phyloP scores from a whole-genome alignment of 805 yeast species.

The Maudiozyma saulgeensis region DNA sequence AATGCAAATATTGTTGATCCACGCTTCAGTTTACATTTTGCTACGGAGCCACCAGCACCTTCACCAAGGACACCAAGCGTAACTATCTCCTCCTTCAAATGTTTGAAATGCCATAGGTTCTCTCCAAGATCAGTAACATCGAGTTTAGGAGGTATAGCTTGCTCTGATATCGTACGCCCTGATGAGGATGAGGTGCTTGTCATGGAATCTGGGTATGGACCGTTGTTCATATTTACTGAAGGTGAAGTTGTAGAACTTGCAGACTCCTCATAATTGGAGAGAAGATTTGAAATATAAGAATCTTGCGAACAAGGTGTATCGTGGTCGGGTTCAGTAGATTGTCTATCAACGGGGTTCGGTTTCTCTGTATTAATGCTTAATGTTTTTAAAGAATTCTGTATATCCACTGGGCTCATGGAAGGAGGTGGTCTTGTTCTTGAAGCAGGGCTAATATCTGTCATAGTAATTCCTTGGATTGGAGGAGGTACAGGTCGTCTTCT shows the following conservation, averaged over 20 bases:
- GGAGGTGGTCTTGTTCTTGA: slow-evolving; percentile 4
- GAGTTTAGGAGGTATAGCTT: not conserved
- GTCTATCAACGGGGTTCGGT: not conserved
- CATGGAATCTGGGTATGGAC: not conserved
- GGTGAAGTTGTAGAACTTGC: slow-evolving; percentile 10
- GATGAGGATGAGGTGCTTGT: not conserved
- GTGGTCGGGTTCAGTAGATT: no score
- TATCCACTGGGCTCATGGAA: slow-evolving; percentile 3
- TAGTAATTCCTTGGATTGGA: not conserved
- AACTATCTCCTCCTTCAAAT: slow-evolving; percentile 46
- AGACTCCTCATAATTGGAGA: slow-evolving; percentile 18
- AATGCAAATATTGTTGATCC: slow-evolving; percentile 72
- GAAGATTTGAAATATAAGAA: slow-evolving; percentile 18
- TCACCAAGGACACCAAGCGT: slow-evolving; percentile 76
- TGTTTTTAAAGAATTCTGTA: slow-evolving; percentile 4
- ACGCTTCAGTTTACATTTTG: slow-evolving; percentile 56
- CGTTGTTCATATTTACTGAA: not conserved
- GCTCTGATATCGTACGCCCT: slow-evolving; percentile 8
- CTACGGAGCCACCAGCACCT: slow-evolving; percentile 89
- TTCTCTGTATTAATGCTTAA: not conserved
- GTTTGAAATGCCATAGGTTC: slow-evolving; percentile 59
- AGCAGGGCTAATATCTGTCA: not conserved
- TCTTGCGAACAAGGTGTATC: slow-evolving; percentile 11
- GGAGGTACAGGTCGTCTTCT: slow-evolving; percentile 4
- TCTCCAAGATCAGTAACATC: slow-evolving; percentile 54